Conservation (phyloP, 2,329 filamentous ascomycete species). For the Colletotrichum lindemuthianum region DNA sequence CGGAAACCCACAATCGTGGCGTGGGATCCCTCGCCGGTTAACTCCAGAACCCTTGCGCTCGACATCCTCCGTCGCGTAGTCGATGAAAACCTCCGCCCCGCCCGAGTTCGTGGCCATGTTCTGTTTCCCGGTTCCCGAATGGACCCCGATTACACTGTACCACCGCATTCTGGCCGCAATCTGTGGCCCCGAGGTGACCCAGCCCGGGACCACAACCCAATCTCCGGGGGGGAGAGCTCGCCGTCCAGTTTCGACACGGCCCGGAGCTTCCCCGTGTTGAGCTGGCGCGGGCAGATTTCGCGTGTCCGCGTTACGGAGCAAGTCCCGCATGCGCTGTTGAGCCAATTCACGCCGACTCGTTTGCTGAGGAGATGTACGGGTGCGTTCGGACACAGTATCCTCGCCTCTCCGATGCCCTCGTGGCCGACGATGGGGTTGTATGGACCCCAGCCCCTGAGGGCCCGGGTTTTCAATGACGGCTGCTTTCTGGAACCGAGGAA, state of each 20-base stretch:
- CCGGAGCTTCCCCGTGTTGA: slow-evolving; percentile 52
- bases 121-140: slow-evolving; percentile 40
- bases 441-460: slow-evolving; percentile 41
- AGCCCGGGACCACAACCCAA: slow-evolving; percentile 46
- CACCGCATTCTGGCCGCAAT: slow-evolving; percentile 40
- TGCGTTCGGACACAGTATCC: slow-evolving; percentile 43
- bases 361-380: slow-evolving; percentile 42
- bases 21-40: slow-evolving; percentile 43
- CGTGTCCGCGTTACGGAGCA: slow-evolving; percentile 46
- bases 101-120: slow-evolving; percentile 39
- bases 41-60: slow-evolving; percentile 37
- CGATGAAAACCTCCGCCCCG: slow-evolving; percentile 43
- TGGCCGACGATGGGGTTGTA: slow-evolving; percentile 44
- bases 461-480: slow-evolving; percentile 27
- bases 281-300: slow-evolving; percentile 53
- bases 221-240: slow-evolving; percentile 30
- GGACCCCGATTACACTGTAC: slow-evolving; percentile 43
- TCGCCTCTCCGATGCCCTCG: slow-evolving; percentile 44
- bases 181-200: slow-evolving; percentile 47
- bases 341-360: slow-evolving; percentile 56
- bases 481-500: slow-evolving; percentile 10
- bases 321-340: slow-evolving; percentile 51
- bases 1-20: slow-evolving; percentile 43
- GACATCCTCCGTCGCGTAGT: slow-evolving; percentile 39
- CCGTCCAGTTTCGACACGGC: slow-evolving; percentile 38